Evolutionary conservation across 1,139 yeast genomes (phyloP).

Genomic region (Taphrina deformans): DNA sequence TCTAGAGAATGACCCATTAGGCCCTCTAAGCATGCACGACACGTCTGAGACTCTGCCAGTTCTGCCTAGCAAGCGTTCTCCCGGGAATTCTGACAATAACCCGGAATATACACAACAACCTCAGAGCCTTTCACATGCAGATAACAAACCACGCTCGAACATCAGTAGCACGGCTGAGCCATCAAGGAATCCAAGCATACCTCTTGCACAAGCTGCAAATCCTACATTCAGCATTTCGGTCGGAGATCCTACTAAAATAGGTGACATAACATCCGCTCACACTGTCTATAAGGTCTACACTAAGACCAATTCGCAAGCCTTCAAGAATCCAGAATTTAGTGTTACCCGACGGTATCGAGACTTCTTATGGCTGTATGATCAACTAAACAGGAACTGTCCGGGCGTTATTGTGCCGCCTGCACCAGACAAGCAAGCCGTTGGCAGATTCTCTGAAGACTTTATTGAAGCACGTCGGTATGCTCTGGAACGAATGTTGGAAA

Average conservation of each 20-base stretch:
- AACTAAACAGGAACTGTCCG: slow-evolving; percentile 79
- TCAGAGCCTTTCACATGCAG: background rate
- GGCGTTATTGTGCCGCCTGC: slow-evolving; percentile 95
- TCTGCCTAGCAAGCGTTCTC: background rate
- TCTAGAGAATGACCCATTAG: slow-evolving; percentile 31
- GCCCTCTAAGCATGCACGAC: slow-evolving; percentile 15
- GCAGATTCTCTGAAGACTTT: slow-evolving; percentile 66
- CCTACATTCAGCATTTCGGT: slow-evolving; percentile 62
- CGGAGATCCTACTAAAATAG: slow-evolving; percentile 89
- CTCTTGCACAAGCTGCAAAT: slow-evolving; percentile 38
- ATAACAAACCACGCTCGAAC: background rate
- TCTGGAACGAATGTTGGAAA: slow-evolving; percentile 81
- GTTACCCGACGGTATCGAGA: slow-evolving; percentile 81
- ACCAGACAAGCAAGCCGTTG: slow-evolving; percentile 91
- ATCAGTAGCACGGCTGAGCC: background rate
- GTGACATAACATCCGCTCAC: slow-evolving; percentile 85
- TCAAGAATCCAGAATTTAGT: slow-evolving; percentile 48
- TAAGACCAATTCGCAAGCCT: slow-evolving; percentile 50
- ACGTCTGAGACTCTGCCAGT: background rate
- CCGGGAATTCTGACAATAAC: background rate
- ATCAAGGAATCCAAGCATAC: slow-evolving; percentile 18
- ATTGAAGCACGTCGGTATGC: slow-evolving; percentile 82
- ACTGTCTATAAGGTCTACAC: slow-evolving; percentile 81
- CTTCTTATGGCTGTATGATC: slow-evolving; percentile 85
- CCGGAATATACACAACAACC: background rate